Conservation (phyloP, 208 protist genomes). For the Naegleria fowleri region DNA sequence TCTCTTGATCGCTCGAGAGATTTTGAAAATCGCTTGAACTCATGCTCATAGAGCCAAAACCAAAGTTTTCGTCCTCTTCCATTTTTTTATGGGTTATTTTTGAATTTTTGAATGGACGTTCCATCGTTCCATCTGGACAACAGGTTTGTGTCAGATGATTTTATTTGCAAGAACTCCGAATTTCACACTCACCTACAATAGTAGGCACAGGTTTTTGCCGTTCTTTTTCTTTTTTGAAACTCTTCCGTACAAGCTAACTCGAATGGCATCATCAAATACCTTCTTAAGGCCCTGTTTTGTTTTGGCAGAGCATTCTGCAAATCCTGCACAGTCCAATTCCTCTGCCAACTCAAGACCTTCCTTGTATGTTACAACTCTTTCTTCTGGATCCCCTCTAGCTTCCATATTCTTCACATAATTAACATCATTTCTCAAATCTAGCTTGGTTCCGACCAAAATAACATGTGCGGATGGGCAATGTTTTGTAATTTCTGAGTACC, state of each 20-base stretch:
- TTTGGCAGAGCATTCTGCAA: conserved; percentile 80
- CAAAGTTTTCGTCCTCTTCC: neutral
- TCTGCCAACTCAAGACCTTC: conserved; percentile 57
- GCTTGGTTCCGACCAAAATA: conserved; percentile 80
- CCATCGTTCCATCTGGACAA: no score
- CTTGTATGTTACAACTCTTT: conserved; percentile 43
- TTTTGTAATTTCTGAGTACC: conserved; percentile 62
- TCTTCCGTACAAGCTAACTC: conserved; percentile 33
- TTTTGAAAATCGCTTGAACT: neutral
- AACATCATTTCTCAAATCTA: conserved; percentile 59
- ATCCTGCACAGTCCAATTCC: conserved; percentile 64
- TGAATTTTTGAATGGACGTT: no score
- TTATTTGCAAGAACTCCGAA: no score
- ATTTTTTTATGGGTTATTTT: neutral
- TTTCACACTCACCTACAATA: neutral
- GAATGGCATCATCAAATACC: conserved; percentile 69
- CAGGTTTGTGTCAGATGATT: no score
- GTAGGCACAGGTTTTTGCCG: neutral
- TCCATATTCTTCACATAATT: conserved; percentile 58
- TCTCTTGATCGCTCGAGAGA: neutral
- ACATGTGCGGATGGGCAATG: conserved; percentile 57
- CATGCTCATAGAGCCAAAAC: neutral
- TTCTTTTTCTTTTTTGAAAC: neutral
- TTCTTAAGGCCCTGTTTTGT: conserved; percentile 67
- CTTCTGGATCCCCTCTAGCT: conserved; percentile 46